Evolutionary conservation across 1,284 basidiomycete species (phyloP).

Genomic region (Puccinia novopanici): DNA sequence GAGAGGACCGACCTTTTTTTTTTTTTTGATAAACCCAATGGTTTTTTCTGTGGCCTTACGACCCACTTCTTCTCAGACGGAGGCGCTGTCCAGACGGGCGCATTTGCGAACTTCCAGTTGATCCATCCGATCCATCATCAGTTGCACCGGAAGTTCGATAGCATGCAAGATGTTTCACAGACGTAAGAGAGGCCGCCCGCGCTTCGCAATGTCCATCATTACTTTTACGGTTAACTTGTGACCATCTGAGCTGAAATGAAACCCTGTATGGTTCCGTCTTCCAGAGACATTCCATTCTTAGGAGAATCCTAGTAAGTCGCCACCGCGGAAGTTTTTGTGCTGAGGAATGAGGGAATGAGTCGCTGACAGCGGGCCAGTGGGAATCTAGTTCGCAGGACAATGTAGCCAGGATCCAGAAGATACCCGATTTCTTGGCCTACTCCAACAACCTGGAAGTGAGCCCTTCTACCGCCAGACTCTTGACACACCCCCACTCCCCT

Average conservation of each 20-base stretch:
- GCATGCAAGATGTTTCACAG: not conserved
- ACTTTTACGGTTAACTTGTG: not conserved
- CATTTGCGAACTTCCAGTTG: constrained; percentile 37
- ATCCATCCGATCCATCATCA: constrained; percentile 29
- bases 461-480: not conserved
- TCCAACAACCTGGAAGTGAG: constrained; percentile 16
- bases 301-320: constrained; percentile 34
- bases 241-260: not conserved
- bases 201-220: too few relatives aligned
- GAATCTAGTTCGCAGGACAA: not conserved
- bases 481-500: too few relatives aligned
- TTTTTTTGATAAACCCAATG: not conserved
- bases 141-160: constrained; percentile 33
- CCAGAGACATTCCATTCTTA: constrained; percentile 24
- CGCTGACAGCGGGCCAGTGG: not conserved
- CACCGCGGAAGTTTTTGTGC: not conserved
- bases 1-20: too few relatives aligned
- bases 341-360: not conserved
- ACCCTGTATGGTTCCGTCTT: not conserved
- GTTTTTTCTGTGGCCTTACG: not conserved
- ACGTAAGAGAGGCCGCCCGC: not conserved
- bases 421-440: constrained; percentile 20
- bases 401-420: constrained; percentile 2
- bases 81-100: constrained; percentile 28
- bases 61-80: constrained; percentile 20